These are phyloP conservation scores for Verticillium albo-atrum DNA, from an alignment of 2,329 filamentous ascomycete species.

Conservation along the genomic window DNA sequence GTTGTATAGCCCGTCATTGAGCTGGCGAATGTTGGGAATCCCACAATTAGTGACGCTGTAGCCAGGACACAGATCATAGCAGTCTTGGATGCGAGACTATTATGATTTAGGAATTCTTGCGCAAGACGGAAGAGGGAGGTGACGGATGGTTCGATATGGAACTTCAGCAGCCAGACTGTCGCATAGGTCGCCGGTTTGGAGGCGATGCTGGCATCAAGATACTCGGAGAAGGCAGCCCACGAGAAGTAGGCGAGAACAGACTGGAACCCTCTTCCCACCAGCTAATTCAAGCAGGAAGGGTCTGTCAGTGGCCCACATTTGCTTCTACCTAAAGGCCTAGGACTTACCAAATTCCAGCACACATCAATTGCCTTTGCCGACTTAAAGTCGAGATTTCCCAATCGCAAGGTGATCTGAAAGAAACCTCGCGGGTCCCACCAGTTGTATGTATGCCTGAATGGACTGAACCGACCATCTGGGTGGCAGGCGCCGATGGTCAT, in stretches of 20 bases:
- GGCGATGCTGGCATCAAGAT: neutral
- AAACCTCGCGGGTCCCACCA: neutral
- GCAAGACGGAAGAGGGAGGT: conserved; percentile 2
- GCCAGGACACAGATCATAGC: too few species aligned
- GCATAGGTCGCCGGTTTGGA: neutral
- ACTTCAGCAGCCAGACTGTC: neutral
- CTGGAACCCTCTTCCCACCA: neutral
- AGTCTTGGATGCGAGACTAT: too few species aligned
- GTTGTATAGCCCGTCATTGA: too few species aligned
- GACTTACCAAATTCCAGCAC: neutral
- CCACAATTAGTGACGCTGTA: too few species aligned
- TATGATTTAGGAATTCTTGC: too few species aligned
- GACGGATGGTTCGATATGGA: conserved; percentile 2
- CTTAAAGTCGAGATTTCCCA: neutral
- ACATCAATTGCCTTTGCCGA: neutral
- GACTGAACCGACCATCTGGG: neutral
- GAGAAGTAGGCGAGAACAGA: neutral
- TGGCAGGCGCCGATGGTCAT: neutral
- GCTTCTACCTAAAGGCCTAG: too few species aligned
- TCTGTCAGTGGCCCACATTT: too few species aligned
- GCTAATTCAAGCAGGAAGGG: neutral
- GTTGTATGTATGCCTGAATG: neutral
- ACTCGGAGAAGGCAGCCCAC: neutral
- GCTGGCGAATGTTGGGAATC: too few species aligned
- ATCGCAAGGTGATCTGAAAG: neutral